Evolutionary conservation across 2,329 filamentous ascomycete genomes (phyloP).

Genomic region (Lecanicillium sp.): DNA sequence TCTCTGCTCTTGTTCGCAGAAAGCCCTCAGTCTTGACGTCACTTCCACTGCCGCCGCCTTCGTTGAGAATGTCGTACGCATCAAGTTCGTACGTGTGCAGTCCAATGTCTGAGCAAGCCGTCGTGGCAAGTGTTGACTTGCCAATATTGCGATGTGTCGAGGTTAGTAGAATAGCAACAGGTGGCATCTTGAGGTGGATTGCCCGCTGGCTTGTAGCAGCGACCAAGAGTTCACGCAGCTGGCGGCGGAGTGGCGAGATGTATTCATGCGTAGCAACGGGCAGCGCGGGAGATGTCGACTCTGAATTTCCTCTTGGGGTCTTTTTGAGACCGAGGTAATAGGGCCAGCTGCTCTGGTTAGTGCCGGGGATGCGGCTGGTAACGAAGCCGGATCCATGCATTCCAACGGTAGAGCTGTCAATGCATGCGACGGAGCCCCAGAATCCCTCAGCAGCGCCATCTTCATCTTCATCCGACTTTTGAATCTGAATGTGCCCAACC

Average conservation of each 20-base stretch:
- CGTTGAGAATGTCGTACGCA: conserved; percentile 89
- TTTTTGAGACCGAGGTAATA: conserved; percentile 79
- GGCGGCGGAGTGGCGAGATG: conserved; percentile 54
- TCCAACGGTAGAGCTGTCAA: conserved; percentile 78
- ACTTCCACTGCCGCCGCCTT: conserved; percentile 69
- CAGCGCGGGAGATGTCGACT: conserved; percentile 29
- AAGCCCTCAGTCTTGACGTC: conserved; percentile 94
- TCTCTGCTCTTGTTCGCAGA: conserved; percentile 76
- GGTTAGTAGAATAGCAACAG: conserved; percentile 77
- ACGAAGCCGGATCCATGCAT: conserved; percentile 90
- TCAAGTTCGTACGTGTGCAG: conserved; percentile 85
- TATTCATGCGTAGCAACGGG: conserved; percentile 40
- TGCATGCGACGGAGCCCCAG: conserved; percentile 80
- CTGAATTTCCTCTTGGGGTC: conserved; percentile 39
- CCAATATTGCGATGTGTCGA: conserved; percentile 92
- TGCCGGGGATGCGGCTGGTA: conserved; percentile 69
- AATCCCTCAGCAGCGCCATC: conserved; percentile 56
- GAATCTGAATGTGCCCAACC: conserved; percentile 63
- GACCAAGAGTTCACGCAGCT: conserved; percentile 75
- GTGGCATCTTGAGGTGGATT: conserved; percentile 78
- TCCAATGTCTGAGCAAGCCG: conserved; percentile 80
- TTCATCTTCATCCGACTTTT: conserved; percentile 45
- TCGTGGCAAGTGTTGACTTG: conserved; percentile 69
- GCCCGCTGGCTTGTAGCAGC: conserved; percentile 84
- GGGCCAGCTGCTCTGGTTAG: conserved; percentile 71